These are phyloP conservation scores for Euphrasia arctica DNA, from an alignment of 305 asterid species.

Conservation along the genomic window DNA sequence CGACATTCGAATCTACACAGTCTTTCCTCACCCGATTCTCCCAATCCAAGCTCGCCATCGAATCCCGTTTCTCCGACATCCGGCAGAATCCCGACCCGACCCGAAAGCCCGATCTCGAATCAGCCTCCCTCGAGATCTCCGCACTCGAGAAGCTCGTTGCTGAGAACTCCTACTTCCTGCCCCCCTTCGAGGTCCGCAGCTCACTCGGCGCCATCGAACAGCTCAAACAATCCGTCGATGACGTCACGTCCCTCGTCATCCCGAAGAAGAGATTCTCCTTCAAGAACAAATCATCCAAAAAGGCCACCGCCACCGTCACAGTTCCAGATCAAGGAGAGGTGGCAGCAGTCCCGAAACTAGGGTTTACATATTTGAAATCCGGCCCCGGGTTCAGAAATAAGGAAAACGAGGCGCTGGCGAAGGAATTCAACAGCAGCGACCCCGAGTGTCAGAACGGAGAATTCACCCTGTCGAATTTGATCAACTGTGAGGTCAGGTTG, in stretches of 20 bases:
- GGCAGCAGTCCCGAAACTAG: slow-evolving; percentile 16
- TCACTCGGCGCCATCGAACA: slow-evolving; percentile 50
- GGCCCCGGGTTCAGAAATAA: slow-evolving; percentile 61
- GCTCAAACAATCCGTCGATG: slow-evolving; percentile 65
- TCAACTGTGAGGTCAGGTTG: slow-evolving; percentile 58
- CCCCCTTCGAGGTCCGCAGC: slow-evolving; percentile 76
- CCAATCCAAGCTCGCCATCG: slow-evolving; percentile 62
- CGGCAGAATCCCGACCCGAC: slow-evolving; percentile 33
- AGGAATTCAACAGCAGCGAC: slow-evolving; percentile 42
- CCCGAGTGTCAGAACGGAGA: slow-evolving; percentile 47
- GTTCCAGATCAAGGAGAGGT: slow-evolving; percentile 20
- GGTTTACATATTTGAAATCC: slow-evolving; percentile 30
- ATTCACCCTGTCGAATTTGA: slow-evolving; percentile 57
- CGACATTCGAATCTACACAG: slow-evolving; percentile 40
- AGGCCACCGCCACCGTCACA: slow-evolving; percentile 27
- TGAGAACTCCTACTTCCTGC: slow-evolving; percentile 63
- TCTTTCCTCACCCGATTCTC: slow-evolving; percentile 63
- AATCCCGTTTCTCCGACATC: slow-evolving; percentile 46
- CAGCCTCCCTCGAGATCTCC: slow-evolving; percentile 51
- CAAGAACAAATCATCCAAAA: slow-evolving; percentile 54
- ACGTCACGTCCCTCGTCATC: slow-evolving; percentile 47
- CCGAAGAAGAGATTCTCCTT: slow-evolving; percentile 89
- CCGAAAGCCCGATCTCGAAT: slow-evolving; percentile 51
- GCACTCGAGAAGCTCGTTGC: slow-evolving; percentile 72
- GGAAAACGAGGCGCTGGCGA: slow-evolving; percentile 45